Base-by-base conservation (phyloP, 2,329 filamentous ascomycete genomes). In the Elsinoe ampelina region DNA sequence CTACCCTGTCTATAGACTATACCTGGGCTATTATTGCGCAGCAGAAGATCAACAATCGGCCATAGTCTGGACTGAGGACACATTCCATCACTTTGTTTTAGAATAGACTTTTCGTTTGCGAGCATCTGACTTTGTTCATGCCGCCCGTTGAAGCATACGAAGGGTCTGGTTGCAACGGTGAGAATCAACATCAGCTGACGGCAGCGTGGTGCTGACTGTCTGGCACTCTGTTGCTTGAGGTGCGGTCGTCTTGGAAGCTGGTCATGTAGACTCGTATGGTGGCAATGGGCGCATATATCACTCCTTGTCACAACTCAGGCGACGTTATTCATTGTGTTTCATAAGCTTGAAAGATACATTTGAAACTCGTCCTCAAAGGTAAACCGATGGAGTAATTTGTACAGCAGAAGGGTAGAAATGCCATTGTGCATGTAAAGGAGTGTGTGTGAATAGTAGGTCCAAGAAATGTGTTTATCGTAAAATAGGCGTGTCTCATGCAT, bases 401-500 rank as follows among this genome's bases (percentile, higher is more conserved):
- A 55, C 38, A 43, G 26, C 1, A 55, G 38, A 55, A 55, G 36
- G 38, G 52, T 26, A 55, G 17, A 43, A 45, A 32, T n/a, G 12
- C 6, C 13, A n/a, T 55, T 20, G 36, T 43, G 52, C 32, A 22
- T 26, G 20, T 22, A 17, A 34, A 50, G 38, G 38, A 17, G 48
- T 38, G 35, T 52, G 48, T 52, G 32, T 52, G 48, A 52, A 52
- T 52, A 13, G 48, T 35, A 52, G 48, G 26, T 52, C 15, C 15
- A 52, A 52, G n/a, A 52, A 52, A 11, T 52, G 17, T 15, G 17
- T 15, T 39, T 52, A 38, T 52, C 48, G 35, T 52, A 36, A 52
- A 52, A 35, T 52, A 35, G 48, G 48, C 48, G 48, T 52, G 35
- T 52, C 48, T 52, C 48, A 52, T 52, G 35, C 48, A 35, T 22